Evolutionary conservation across 1,139 yeast species (phyloP).

Genomic region (Debaryomyces udenii): DNA sequence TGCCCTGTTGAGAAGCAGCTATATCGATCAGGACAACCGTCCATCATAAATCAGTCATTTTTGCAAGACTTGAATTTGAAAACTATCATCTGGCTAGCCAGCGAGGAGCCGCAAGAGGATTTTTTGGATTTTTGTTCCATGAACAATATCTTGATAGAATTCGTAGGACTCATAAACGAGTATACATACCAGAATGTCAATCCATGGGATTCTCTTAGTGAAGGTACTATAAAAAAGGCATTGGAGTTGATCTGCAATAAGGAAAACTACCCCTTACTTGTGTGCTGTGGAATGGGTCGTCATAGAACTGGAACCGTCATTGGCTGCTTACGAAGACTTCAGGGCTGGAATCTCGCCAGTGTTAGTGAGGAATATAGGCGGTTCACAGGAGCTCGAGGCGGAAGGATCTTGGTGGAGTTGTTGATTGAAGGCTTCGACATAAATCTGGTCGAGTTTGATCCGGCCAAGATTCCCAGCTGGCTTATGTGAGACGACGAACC

Average conservation of each 20-base stretch:
- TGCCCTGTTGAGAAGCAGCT: slow-evolving; percentile 89
- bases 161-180: slow-evolving; percentile 67
- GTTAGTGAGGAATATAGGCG: slow-evolving; percentile 93
- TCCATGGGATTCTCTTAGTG: slow-evolving; percentile 97
- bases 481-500: slow-evolving; percentile 17
- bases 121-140: slow-evolving; percentile 79
- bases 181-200: slow-evolving; percentile 46
- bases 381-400: slow-evolving; percentile 91
- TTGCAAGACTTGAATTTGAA: slow-evolving; percentile 70
- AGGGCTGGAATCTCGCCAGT: slow-evolving; percentile 94
- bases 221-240: slow-evolving; percentile 77
- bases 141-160: slow-evolving; percentile 65
- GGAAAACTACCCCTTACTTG: slow-evolving; percentile 79
- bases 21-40: slow-evolving; percentile 94
- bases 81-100: slow-evolving; percentile 90
- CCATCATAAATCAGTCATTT: slow-evolving; percentile 89
- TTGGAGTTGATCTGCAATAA: slow-evolving; percentile 71
- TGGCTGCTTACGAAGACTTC: slow-evolving; percentile 87
- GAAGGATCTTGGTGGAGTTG: slow-evolving; percentile 86
- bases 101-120: slow-evolving; percentile 92
- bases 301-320: slow-evolving; percentile 95
- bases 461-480: slow-evolving; percentile 52
- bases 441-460: slow-evolving; percentile 52
- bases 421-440: slow-evolving; percentile 84
- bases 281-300: slow-evolving; percentile 97